Evolutionary conservation across 1,284 basidiomycete species (phyloP).

Genomic region (Peniophora sp.): DNA sequence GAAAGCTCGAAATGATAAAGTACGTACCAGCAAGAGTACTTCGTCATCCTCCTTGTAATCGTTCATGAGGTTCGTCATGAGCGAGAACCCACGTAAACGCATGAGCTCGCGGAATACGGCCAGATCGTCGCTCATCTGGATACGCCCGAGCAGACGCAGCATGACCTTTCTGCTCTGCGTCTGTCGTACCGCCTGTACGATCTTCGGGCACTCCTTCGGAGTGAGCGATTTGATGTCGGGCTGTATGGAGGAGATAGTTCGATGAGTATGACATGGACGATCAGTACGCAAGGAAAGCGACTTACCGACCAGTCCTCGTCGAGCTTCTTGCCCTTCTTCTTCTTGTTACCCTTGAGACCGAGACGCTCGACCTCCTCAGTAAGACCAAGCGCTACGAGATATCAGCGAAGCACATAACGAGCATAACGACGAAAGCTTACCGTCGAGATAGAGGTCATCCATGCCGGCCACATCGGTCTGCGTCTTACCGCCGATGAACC

Average conservation of each 20-base stretch:
- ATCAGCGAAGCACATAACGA: slow-evolving; percentile 3
- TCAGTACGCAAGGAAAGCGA: slow-evolving; percentile 2
- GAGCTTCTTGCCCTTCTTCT: slow-evolving; percentile 86
- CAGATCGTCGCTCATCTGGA: slow-evolving; percentile 83
- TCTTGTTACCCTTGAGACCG: slow-evolving; percentile 82
- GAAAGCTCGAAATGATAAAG: neutral
- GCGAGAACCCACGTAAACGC: slow-evolving; percentile 88
- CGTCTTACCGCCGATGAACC: slow-evolving; percentile 95
- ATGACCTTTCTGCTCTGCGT: slow-evolving; percentile 82
- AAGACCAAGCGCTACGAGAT: slow-evolving; percentile 79
- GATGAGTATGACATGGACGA: slow-evolving; percentile 5
- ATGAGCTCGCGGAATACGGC: slow-evolving; percentile 80
- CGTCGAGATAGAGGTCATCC: slow-evolving; percentile 93
- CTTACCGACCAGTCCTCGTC: slow-evolving; percentile 88
- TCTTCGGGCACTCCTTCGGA: slow-evolving; percentile 81
- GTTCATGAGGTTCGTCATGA: slow-evolving; percentile 85
- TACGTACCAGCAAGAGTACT: slow-evolving; percentile 58
- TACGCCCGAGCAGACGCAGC: slow-evolving; percentile 77
- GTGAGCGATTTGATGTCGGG: slow-evolving; percentile 70
- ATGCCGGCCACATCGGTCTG: slow-evolving; percentile 94
- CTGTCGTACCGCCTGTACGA: slow-evolving; percentile 88
- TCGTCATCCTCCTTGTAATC: slow-evolving; percentile 74
- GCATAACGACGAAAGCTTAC: slow-evolving; percentile 32
- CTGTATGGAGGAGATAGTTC: slow-evolving; percentile 26
- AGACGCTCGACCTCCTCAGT: slow-evolving; percentile 81